Conservation (phyloP, 2,329 filamentous ascomycete genomes). For the Gnomoniopsis smithogilvyi region DNA sequence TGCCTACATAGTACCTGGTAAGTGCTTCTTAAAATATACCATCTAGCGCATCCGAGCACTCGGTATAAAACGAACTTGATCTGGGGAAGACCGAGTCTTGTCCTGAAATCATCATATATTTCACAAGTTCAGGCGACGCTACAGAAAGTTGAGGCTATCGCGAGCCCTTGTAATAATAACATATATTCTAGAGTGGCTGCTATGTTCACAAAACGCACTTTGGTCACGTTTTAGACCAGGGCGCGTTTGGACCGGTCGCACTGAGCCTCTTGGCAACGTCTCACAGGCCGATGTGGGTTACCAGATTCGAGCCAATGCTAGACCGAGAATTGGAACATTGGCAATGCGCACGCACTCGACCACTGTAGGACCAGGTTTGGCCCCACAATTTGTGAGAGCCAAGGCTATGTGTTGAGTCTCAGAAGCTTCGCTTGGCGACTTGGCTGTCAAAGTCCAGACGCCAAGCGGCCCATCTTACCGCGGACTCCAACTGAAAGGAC, state of each 20-base stretch:
- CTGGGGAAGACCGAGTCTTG: no score
- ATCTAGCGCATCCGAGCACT: no score
- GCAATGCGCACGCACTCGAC: neutral
- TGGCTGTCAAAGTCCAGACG: slow-evolving; percentile 14
- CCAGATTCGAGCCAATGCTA: neutral
- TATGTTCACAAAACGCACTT: neutral
- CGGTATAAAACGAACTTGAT: no score
- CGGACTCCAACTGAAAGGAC: neutral
- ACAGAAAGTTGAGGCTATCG: no score
- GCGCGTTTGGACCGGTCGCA: slow-evolving; percentile 13
- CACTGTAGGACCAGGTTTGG: neutral
- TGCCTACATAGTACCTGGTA: no score
- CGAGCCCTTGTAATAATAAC: no score
- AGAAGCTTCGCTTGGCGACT: slow-evolving; percentile 14
- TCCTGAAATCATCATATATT: no score
- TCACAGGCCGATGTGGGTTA: neutral
- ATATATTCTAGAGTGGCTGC: no score
- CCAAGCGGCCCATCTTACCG: slow-evolving; percentile 6
- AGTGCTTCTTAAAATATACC: no score
- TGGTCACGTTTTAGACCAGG: neutral
- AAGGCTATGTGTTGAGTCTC: slow-evolving; percentile 7
- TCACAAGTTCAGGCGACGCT: no score
- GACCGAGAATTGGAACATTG: neutral
- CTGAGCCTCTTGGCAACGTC: slow-evolving; percentile 17
- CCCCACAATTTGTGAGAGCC: neutral